These are phyloP conservation scores for Dryadomyces quercus-mongolicae DNA, from an alignment of 2,329 filamentous ascomycete genomes.

Conservation along the genomic window DNA sequence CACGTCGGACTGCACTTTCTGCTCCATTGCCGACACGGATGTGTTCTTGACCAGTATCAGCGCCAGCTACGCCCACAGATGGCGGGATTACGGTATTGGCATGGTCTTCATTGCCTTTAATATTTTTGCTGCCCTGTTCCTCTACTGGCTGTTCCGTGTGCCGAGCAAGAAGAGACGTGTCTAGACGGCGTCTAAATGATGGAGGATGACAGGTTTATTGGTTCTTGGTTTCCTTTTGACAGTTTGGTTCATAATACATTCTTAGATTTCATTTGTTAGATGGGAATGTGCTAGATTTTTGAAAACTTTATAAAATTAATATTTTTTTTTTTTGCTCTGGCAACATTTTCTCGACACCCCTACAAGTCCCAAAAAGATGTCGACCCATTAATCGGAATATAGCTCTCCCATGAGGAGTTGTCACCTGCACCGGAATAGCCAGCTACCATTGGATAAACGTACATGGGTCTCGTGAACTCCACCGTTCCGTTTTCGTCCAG, in stretches of 20 bases:
- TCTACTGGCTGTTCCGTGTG: slow-evolving; percentile 9
- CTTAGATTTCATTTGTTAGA: no score
- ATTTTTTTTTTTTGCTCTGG: no score
- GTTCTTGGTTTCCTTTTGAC: no score
- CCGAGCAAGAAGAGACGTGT: no score
- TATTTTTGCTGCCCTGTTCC: slow-evolving; percentile 27
- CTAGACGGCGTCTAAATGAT: no score
- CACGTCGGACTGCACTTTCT: slow-evolving; percentile 42
- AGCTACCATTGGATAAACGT: slow-evolving; percentile 1
- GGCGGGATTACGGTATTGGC: slow-evolving; percentile 53
- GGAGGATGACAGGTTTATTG: no score
- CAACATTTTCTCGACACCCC: background rate
- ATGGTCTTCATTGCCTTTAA: slow-evolving; percentile 41
- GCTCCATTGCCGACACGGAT: slow-evolving; percentile 39
- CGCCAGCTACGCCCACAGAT: slow-evolving; percentile 43
- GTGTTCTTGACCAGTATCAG: slow-evolving; percentile 32
- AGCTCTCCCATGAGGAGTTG: background rate
- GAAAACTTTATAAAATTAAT: no score
- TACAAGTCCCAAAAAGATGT: background rate
- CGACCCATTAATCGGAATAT: slow-evolving; percentile 5
- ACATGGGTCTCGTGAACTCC: background rate
- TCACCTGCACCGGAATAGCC: background rate
- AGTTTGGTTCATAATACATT: no score
- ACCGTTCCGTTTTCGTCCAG: background rate
- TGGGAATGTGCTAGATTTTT: no score